Evolutionary conservation across 768 basidiomycete genomes (phyloP).

Genomic region (Coprinopsis marcescibilis): DNA sequence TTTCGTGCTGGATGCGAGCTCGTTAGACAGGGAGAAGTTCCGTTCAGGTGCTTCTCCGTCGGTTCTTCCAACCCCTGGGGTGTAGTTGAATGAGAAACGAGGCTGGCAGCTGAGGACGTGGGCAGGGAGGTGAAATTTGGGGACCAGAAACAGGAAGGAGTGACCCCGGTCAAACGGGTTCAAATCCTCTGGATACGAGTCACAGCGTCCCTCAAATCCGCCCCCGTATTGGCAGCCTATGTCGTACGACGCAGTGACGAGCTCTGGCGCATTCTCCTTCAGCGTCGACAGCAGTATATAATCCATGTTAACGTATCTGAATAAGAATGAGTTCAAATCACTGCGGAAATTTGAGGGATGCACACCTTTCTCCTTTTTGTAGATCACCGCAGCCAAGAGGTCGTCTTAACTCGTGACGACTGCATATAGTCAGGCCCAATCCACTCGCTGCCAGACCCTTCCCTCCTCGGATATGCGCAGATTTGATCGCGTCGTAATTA

Average conservation of each 20-base stretch:
- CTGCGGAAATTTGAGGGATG: not conserved
- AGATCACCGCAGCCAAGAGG: constrained; percentile 24
- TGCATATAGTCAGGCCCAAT: constrained; percentile 23
- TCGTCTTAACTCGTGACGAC: constrained; percentile 25
- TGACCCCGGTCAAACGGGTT: not conserved
- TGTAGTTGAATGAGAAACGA: constrained; percentile 20
- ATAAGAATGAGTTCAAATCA: not conserved
- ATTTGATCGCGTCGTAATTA: constrained; percentile 15
- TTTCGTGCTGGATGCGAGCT: constrained; percentile 21
- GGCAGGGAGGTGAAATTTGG: constrained; percentile 24
- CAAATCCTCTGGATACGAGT: constrained; percentile 2
- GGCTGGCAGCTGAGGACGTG: constrained; percentile 21
- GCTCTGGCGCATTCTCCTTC: not conserved
- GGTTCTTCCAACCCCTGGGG: constrained; percentile 21
- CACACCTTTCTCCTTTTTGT: constrained; percentile 29
- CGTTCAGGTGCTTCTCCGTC: constrained; percentile 32
- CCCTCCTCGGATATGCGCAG: constrained; percentile 15
- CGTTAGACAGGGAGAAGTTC: constrained; percentile 25
- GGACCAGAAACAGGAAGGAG: constrained; percentile 7
- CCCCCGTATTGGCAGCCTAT: constrained; percentile 21
- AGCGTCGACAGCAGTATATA: constrained; percentile 18
- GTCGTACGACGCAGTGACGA: constrained; percentile 24
- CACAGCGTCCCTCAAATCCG: constrained; percentile 6
- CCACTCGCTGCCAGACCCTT: constrained; percentile 22
- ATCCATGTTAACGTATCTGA: constrained; percentile 26